Base-by-base conservation (phyloP, 73 alveolate genomes). In the Tetrahymena malaccensis region DNA sequence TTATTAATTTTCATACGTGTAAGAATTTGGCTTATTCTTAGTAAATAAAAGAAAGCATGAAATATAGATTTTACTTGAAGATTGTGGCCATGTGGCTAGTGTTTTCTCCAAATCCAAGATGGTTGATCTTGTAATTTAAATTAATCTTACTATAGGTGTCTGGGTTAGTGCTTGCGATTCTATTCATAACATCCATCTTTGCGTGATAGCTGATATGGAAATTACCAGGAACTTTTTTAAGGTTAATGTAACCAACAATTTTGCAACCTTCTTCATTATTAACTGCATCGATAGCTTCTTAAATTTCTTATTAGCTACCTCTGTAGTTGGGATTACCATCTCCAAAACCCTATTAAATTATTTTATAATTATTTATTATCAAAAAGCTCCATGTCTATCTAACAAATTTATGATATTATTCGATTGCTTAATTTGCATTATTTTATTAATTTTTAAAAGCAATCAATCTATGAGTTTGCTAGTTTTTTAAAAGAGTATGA, bases 121-220 rank as follows among this genome's bases (percentile, higher is more conserved):
- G 95, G 9, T 89, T 85, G 2, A 95, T 85, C 11, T 85, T 35
- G 85, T 95, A 94, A 95, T 95, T 94, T n/a, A 95, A 85, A 44
- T 85, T 85, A 16, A 95, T 27, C 89, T 95, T 95, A 22, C 55
- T 95, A 37, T 33, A 95, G 10, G 95, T 55, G 13, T 89, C 94
- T 0, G 70, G 35, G 33, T 55, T 94, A 13, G 56, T 44, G 57
- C 94, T 34, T 19, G 50, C 38, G 7, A 95, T 89, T 89, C 95
- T 95, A 21, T 89, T 50, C 17, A 89, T 44, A 15, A 95, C 93
- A 43, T 85, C 37, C 85, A 85, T 89, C 35, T 95, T 70, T 7
- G 97, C 97, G 43, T 95, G 97, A 34, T 95, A 95, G 89, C 97
- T 95, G 55, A 95, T 38, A 35, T 95, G 97, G 44, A 95, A 95